phyloP scores from a whole-genome alignment of 164 flowering plant species.

The Vitis vinifera region ASM3070453v1 NC_081810.1:649001-649500 shows the following conservation, averaged over 20 bases:
- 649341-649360: conserved; percentile 85
- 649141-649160: conserved; percentile 77
- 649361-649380: conserved; percentile 91
- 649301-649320: conserved; percentile 85
- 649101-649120: conserved; percentile 95
- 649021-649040: conserved; percentile 88
- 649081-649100: conserved; percentile 80
- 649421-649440: conserved; percentile 97
- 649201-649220: conserved; percentile 47
- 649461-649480: conserved; percentile 79
- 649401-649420: conserved; percentile 94
- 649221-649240: conserved; percentile 36
- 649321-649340: conserved; percentile 52
- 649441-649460: conserved; percentile 93
- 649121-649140: conserved; percentile 97
- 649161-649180: conserved; percentile 60
- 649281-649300: conserved; percentile 73
- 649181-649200: conserved; percentile 51
- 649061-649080: conserved; percentile 95
- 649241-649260: conserved; percentile 55
- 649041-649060: conserved; percentile 83
- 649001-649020: conserved; percentile 53
- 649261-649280: conserved; percentile 85
- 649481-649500: conserved; percentile 85
- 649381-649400: conserved; percentile 91